A percentile compares a stretch with the other conserved stretches of the same genome.
These are phyloP conservation scores for Chamaenerion angustifolium DNA, from an alignment of 345 rosid genomes.

Conservation along the genomic window DNA sequence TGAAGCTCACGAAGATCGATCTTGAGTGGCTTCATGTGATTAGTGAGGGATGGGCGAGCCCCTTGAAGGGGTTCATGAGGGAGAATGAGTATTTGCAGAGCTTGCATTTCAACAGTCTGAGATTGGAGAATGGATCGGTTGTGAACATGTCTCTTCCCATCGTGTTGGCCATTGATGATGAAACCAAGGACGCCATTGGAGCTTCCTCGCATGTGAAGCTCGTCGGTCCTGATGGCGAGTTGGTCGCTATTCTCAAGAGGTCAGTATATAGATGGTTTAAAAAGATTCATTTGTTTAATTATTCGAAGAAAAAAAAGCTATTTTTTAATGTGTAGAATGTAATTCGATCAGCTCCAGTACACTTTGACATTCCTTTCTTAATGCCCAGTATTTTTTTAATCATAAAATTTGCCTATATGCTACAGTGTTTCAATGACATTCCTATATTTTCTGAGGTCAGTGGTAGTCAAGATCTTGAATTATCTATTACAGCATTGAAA, in stretches of 20 bases:
- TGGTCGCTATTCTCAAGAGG: conserved; percentile 70
- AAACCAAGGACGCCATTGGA: conserved; percentile 56
- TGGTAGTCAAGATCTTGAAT: no score
- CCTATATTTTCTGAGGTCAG: no score
- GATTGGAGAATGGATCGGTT: conserved; percentile 37
- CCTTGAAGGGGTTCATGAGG: conserved; percentile 87
- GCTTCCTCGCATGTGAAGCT: conserved; percentile 39
- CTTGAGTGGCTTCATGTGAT: conserved; percentile 93
- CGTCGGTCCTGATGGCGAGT: conserved; percentile 43
- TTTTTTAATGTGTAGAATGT: no score
- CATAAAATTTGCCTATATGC: no score
- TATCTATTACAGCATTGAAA: conserved; percentile 47
- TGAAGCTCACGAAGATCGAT: conserved; percentile 54
- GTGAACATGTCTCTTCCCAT: conserved; percentile 96
- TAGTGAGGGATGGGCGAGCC: conserved; percentile 96
- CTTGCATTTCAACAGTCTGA: conserved; percentile 68
- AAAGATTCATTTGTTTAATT: no score
- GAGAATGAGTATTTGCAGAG: conserved; percentile 83
- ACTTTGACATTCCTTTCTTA: no score
- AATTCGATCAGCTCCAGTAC: no score
- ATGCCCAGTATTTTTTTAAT: no score
- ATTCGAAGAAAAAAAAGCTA: no score
- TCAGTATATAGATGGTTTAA: conserved; percentile 3
- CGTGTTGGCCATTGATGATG: conserved; percentile 83
- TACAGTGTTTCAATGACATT: no score